Conservation (phyloP, 2,329 filamentous ascomycete genomes). For the Ophiostoma pallidulum region DNA sequence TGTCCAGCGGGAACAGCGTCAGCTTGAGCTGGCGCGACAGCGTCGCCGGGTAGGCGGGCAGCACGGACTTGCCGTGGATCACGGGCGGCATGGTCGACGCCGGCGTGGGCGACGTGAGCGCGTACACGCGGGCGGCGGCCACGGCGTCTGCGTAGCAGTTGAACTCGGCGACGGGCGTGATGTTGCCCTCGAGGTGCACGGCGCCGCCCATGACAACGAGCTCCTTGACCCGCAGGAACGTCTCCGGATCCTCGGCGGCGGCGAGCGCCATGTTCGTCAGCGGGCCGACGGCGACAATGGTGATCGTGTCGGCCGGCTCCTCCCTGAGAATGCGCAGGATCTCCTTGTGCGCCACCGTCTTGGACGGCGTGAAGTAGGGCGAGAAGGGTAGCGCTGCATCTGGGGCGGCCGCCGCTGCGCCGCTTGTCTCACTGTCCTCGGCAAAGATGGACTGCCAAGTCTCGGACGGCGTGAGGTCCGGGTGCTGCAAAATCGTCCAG, state of each 20-base stretch:
- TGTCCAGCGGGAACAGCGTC: constrained; percentile 66
- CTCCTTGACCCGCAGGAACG: constrained; percentile 82
- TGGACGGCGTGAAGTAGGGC: constrained; percentile 65
- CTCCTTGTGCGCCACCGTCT: constrained; percentile 65
- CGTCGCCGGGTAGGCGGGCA: constrained; percentile 53
- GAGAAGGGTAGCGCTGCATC: constrained; percentile 39
- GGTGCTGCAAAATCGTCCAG: constrained; percentile 42
- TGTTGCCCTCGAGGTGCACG: constrained; percentile 70
- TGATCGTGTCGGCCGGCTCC: constrained; percentile 74
- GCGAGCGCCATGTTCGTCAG: constrained; percentile 90
- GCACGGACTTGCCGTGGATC: constrained; percentile 37
- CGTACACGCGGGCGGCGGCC: constrained; percentile 66
- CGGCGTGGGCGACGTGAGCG: constrained; percentile 65
- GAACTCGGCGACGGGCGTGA: constrained; percentile 82
- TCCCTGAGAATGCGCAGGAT: constrained; percentile 80
- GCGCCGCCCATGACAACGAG: constrained; percentile 93
- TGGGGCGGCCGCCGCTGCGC: constrained; percentile 19
- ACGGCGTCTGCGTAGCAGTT: constrained; percentile 86
- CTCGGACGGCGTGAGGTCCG: constrained; percentile 64
- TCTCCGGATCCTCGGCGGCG: constrained; percentile 77
- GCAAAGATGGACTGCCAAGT: constrained; percentile 64
- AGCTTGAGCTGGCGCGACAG: constrained; percentile 57
- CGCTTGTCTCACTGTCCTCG: constrained; percentile 18
- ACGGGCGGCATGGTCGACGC: constrained; percentile 70
- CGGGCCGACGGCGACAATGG: constrained; percentile 83